These are phyloP conservation scores for Ambrosiella beaveri DNA, from an alignment of 2,329 filamentous ascomycete genomes.

Conservation along the genomic window DNA sequence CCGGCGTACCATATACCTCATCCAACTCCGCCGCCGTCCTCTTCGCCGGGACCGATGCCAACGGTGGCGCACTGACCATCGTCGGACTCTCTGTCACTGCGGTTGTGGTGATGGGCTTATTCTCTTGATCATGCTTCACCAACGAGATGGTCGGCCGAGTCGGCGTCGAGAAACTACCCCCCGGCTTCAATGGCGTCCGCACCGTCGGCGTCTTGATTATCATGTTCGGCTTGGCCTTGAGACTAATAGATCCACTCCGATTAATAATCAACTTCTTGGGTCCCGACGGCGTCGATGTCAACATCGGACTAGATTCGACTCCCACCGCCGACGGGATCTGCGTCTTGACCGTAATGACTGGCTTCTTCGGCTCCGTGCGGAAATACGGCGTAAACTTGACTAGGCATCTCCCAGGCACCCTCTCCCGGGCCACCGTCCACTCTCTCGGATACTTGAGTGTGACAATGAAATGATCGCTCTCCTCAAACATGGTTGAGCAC, in stretches of 20 bases:
- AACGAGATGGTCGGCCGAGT: constrained; percentile 11
- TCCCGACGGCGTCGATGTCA: constrained; percentile 1
- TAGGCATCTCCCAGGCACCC: constrained; percentile 23
- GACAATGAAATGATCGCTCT: constrained; percentile 25
- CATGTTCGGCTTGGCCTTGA: constrained; percentile 9
- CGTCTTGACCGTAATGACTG: constrained; percentile 2
- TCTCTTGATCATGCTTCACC: constrained; percentile 11
- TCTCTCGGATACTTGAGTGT: constrained; percentile 25
- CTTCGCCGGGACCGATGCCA: not conserved
- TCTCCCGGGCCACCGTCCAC: constrained; percentile 24
- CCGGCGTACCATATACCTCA: constrained; percentile 1
- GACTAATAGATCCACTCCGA: constrained; percentile 12
- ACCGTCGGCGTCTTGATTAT: constrained; percentile 2
- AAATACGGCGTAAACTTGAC: constrained; percentile 25
- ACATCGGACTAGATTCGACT: not conserved
- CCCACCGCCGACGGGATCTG: not conserved
- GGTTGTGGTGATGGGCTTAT: not conserved
- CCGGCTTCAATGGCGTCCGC: not conserved
- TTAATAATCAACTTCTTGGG: constrained; percentile 13
- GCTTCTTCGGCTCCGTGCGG: constrained; percentile 16
- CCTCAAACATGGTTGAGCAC: constrained; percentile 31
- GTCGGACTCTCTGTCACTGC: not conserved
- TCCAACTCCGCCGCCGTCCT: constrained; percentile 6
- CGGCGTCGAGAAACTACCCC: not conserved
- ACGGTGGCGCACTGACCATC: not conserved